Conservation (phyloP, 1,284 basidiomycete species). For the Inonotus hispidus region DNA sequence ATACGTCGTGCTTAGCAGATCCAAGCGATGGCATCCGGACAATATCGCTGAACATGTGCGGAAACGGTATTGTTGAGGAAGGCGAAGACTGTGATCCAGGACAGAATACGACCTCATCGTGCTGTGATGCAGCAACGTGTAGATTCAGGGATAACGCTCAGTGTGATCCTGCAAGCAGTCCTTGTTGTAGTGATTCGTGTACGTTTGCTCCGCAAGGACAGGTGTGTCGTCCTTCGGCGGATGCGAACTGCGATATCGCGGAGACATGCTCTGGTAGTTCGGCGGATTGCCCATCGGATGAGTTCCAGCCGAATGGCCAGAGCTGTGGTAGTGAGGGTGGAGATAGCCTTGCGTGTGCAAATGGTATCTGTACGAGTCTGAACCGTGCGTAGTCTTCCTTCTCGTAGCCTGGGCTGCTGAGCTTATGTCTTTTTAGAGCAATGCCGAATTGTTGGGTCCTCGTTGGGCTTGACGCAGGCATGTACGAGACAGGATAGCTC, state of each 20-base stretch:
- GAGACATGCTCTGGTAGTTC: constrained; percentile 79
- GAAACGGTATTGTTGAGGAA: constrained; percentile 71
- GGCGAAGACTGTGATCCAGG: constrained; percentile 92
- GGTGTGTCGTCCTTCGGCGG: constrained; percentile 70
- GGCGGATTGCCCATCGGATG: constrained; percentile 69
- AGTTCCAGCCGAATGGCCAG: constrained; percentile 62
- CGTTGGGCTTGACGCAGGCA: constrained; percentile 59
- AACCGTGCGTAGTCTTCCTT: constrained; percentile 42
- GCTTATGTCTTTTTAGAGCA: constrained; percentile 44
- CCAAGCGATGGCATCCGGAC: constrained; percentile 40
- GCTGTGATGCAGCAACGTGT: constrained; percentile 79
- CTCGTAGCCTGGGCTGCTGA: constrained; percentile 11
- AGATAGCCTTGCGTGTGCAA: constrained; percentile 69
- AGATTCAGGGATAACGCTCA: constrained; percentile 67
- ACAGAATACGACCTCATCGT: constrained; percentile 51
- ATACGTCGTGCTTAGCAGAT: constrained; percentile 59
- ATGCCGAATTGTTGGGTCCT: constrained; percentile 70
- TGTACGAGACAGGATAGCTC: constrained; percentile 64
- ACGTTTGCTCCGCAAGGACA: constrained; percentile 59
- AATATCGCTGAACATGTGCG: constrained; percentile 69
- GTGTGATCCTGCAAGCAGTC: constrained; percentile 76
- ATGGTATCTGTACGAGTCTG: constrained; percentile 77
- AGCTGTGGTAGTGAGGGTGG: constrained; percentile 56
- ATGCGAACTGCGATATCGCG: constrained; percentile 67
- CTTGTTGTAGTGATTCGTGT: constrained; percentile 75